A percentile compares a stretch with the other conserved stretches of the same genome.
Conservation (phyloP, 2,329 filamentous ascomycete species). For the Thielaviopsis musarum region DNA sequence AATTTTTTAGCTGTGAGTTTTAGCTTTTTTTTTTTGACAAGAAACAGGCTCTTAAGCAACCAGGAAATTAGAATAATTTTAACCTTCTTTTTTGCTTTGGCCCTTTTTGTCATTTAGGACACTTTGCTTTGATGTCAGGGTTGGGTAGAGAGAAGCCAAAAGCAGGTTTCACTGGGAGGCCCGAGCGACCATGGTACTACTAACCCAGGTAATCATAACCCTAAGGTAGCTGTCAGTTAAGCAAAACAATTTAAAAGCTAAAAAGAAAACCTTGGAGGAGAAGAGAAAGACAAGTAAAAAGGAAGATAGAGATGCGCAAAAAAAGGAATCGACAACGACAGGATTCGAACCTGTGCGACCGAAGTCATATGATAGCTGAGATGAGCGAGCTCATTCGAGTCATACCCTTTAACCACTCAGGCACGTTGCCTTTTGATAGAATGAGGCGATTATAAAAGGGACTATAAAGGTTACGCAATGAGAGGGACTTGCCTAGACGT, state of each 20-base stretch:
- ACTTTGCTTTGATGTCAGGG: not conserved
- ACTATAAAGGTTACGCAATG: too few relatives aligned
- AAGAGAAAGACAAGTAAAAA: not conserved
- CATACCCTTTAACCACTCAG: slow-evolving; percentile 11
- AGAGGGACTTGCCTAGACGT: too few relatives aligned
- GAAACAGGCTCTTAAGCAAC: not conserved
- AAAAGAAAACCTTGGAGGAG: not conserved
- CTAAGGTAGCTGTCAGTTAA: too few relatives aligned
- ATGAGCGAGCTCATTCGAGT: slow-evolving; percentile 6
- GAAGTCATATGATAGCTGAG: slow-evolving; percentile 10
- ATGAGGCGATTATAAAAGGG: too few relatives aligned
- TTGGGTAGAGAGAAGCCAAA: not conserved
- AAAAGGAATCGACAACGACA: slow-evolving; percentile 6
- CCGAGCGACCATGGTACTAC: too few relatives aligned
- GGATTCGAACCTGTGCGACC: slow-evolving; percentile 10
- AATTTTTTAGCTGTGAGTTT: not conserved
- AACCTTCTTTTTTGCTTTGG: not conserved
- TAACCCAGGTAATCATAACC: too few relatives aligned
- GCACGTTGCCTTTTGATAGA: slow-evolving; percentile 5
- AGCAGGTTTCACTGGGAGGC: too few relatives aligned
- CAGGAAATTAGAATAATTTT: not conserved
- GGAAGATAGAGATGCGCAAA: not conserved
- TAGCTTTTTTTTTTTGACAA: not conserved
- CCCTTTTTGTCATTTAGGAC: not conserved
- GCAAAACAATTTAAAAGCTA: too few relatives aligned